These are phyloP conservation scores for Trypethelium eluteriae DNA, from an alignment of 495 filamentous ascomycete species.

Conservation along the genomic window DNA sequence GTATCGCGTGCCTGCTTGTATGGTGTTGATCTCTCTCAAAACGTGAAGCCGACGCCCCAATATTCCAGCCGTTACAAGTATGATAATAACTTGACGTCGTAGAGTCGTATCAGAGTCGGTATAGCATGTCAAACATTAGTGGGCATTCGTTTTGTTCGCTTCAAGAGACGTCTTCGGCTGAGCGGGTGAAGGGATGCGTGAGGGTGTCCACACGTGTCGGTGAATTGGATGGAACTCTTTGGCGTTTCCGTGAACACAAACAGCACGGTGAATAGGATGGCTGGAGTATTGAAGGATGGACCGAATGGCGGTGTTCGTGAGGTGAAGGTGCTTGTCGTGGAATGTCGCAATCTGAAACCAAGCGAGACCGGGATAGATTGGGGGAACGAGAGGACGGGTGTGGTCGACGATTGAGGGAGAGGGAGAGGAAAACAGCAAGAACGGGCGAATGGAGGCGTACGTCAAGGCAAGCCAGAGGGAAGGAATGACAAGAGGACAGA, in stretches of 20 bases:
- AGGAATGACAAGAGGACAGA: background rate
- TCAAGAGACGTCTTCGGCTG: too few species aligned
- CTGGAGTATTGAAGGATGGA: background rate
- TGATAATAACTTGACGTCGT: background rate
- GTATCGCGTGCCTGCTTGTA: background rate
- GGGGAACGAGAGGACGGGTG: background rate
- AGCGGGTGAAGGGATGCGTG: background rate
- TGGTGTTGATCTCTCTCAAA: background rate
- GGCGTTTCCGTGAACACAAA: background rate
- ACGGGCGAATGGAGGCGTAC: background rate
- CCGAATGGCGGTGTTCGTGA: background rate
- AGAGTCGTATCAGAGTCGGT: background rate
- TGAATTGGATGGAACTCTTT: background rate
- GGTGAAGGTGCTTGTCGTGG: background rate
- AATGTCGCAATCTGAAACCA: constrained; percentile 10
- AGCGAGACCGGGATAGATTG: background rate
- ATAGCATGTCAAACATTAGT: background rate
- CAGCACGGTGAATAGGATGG: background rate
- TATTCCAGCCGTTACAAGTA: background rate
- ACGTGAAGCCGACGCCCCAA: background rate
- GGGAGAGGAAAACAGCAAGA: background rate
- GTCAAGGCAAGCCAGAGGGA: background rate
- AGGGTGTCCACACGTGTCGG: background rate
- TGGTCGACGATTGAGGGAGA: background rate
- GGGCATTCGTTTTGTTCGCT: too few species aligned